Conservation (phyloP, 2,329 filamentous ascomycete genomes). For the Alternaria sp. region DNA sequence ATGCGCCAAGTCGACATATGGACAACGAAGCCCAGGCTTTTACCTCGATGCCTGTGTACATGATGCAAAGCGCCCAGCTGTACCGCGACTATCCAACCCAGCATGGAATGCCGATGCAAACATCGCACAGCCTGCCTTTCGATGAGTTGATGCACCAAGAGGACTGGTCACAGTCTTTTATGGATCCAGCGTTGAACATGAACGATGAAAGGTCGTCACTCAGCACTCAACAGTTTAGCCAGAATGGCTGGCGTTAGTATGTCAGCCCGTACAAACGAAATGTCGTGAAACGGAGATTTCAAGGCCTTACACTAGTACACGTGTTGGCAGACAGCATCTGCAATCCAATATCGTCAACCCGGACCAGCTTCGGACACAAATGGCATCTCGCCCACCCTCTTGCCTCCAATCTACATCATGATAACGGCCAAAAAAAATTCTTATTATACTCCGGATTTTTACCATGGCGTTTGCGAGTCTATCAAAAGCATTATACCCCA, state of each 20-base stretch:
- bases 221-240: slow-evolving; percentile 29
- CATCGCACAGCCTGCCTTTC: slow-evolving; percentile 44
- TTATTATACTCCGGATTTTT: slow-evolving; percentile 17
- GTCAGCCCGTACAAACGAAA: slow-evolving; percentile 10
- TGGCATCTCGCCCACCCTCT: neutral
- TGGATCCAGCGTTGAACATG: slow-evolving; percentile 47
- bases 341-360: neutral
- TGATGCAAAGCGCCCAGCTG: slow-evolving; percentile 63
- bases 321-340: neutral
- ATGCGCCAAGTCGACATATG: slow-evolving; percentile 27
- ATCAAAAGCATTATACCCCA: slow-evolving; percentile 29
- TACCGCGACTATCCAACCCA: slow-evolving; percentile 41
- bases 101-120: slow-evolving; percentile 32
- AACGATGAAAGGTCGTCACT: slow-evolving; percentile 34
- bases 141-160: slow-evolving; percentile 52
- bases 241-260: slow-evolving; percentile 33
- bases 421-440: slow-evolving; percentile 14
- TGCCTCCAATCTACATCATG: neutral
- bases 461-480: slow-evolving; percentile 14
- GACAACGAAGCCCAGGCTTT: slow-evolving; percentile 78
- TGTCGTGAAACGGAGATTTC: neutral
- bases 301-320: neutral
- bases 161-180: slow-evolving; percentile 53
- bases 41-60: slow-evolving; percentile 74
- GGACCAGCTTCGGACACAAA: neutral